Evolutionary conservation across 345 rosid species (phyloP).

Genomic region (Populus ilicifolia): DNA sequence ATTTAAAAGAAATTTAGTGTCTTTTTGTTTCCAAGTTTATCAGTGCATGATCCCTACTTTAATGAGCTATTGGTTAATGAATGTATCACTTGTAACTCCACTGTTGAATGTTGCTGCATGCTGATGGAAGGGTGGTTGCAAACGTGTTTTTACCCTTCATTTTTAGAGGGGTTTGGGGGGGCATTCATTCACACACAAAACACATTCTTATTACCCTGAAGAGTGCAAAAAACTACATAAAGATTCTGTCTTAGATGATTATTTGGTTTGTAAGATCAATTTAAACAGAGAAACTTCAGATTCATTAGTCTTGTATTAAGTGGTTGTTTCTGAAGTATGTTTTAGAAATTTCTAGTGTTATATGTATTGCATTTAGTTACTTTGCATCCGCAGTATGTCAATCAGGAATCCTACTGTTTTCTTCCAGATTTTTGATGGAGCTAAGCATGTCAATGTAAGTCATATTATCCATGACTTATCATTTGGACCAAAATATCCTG

Average conservation of each 20-base stretch:
- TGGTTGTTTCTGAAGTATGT: background rate
- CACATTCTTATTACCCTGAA: background rate
- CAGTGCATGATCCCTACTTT: background rate
- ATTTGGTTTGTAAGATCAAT: background rate
- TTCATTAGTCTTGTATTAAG: background rate
- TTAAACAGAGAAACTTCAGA: no score
- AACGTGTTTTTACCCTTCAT: no score
- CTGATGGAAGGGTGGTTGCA: background rate
- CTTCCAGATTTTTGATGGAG: constrained; percentile 80
- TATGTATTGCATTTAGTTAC: background rate
- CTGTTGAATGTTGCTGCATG: background rate
- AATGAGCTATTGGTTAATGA: background rate
- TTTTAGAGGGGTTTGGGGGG: background rate
- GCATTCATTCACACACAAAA: background rate
- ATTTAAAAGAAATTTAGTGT: background rate
- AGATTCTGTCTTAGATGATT: background rate
- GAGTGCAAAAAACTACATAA: background rate
- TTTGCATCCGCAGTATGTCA: background rate
- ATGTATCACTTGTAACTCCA: background rate
- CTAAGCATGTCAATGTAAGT: constrained; percentile 81
- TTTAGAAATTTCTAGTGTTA: background rate
- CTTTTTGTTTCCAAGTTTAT: background rate
- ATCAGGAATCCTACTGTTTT: background rate
- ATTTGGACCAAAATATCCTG: constrained; percentile 94
- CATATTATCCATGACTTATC: constrained; percentile 84